Conservation (phyloP, 2,329 filamentous ascomycete species). For the Drechslerella stenobrocha region DNA sequence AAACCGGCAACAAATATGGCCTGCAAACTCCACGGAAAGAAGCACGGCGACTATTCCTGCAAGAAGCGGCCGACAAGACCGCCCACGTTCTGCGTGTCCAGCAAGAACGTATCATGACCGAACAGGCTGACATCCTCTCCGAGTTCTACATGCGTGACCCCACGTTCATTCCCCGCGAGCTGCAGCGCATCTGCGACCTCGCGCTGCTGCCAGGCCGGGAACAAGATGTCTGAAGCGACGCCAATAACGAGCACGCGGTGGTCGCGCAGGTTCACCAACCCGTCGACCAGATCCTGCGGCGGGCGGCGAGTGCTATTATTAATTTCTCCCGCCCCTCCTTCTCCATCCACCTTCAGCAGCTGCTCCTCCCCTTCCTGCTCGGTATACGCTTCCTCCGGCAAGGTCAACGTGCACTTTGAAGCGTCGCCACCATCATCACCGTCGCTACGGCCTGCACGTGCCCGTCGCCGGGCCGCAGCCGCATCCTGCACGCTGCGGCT, state of each 20-base stretch:
- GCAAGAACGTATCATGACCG: conserved; percentile 91
- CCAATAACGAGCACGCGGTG: conserved; percentile 87
- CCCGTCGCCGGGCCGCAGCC: conserved; percentile 57
- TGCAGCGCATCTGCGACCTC: conserved; percentile 84
- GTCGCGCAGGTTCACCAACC: conserved; percentile 70
- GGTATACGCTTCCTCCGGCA: conserved; percentile 81
- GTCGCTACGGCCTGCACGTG: conserved; percentile 57
- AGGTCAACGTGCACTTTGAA: conserved; percentile 71
- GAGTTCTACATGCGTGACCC: conserved; percentile 84
- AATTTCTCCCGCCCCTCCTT: too few relatives aligned
- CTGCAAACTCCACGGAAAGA: background rate
- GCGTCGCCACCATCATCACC: conserved; percentile 51
- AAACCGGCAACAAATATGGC: background rate
- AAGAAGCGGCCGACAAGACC: conserved; percentile 80
- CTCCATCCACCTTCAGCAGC: conserved; percentile 47
- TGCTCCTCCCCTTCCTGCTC: conserved; percentile 60
- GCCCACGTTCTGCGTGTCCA: conserved; percentile 90
- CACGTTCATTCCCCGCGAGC: conserved; percentile 70
- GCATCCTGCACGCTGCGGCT: conserved; percentile 70
- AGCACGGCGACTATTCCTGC: conserved; percentile 57
- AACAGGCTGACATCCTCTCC: conserved; percentile 94
- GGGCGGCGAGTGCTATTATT: conserved; percentile 60
- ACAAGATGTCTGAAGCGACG: conserved; percentile 92
- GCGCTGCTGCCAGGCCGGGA: conserved; percentile 96
- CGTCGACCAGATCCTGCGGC: conserved; percentile 76